These are phyloP conservation scores for Glaciozyma martinii DNA, from an alignment of 768 basidiomycete genomes.

Conservation along the genomic window DNA sequence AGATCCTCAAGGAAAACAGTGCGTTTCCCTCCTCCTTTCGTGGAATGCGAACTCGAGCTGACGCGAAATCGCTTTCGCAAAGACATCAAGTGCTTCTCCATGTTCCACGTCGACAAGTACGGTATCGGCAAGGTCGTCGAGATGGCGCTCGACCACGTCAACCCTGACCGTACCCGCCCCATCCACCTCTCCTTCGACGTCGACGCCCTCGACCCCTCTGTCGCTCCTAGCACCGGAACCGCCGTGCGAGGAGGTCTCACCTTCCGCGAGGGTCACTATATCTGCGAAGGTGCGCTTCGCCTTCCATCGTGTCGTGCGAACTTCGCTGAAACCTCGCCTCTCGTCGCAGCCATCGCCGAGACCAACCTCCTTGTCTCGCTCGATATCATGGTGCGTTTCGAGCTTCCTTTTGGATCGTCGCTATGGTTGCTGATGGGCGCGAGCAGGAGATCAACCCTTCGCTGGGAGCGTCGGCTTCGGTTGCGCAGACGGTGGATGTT, in stretches of 20 bases:
- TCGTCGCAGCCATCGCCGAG: slow-evolving; percentile 68
- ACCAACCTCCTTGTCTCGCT: slow-evolving; percentile 84
- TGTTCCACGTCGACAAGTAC: slow-evolving; percentile 68
- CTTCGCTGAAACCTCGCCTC: slow-evolving; percentile 55
- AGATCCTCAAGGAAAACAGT: slow-evolving; percentile 64
- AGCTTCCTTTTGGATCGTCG: background rate
- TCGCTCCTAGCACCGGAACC: slow-evolving; percentile 92
- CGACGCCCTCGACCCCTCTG: slow-evolving; percentile 59
- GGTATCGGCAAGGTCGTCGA: slow-evolving; percentile 68
- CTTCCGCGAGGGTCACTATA: slow-evolving; percentile 97
- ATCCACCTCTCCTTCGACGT: slow-evolving; percentile 97
- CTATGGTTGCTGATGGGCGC: background rate
- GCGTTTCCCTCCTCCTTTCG: background rate
- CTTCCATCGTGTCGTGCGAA: background rate
- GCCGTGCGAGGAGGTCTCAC: slow-evolving; percentile 90
- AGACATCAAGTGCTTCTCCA: slow-evolving; percentile 76
- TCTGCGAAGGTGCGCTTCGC: slow-evolving; percentile 60
- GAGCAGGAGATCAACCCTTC: slow-evolving; percentile 96
- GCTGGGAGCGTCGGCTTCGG: slow-evolving; percentile 56
- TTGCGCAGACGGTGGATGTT: slow-evolving; percentile 77
- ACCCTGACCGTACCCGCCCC: slow-evolving; percentile 68
- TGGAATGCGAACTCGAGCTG: background rate
- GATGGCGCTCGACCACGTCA: slow-evolving; percentile 91
- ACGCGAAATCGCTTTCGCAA: background rate
- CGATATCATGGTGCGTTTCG: slow-evolving; percentile 72